These are phyloP conservation scores for Hirschioporus abietinus DNA, from an alignment of 768 basidiomycete genomes.

Conservation along the genomic window DNA sequence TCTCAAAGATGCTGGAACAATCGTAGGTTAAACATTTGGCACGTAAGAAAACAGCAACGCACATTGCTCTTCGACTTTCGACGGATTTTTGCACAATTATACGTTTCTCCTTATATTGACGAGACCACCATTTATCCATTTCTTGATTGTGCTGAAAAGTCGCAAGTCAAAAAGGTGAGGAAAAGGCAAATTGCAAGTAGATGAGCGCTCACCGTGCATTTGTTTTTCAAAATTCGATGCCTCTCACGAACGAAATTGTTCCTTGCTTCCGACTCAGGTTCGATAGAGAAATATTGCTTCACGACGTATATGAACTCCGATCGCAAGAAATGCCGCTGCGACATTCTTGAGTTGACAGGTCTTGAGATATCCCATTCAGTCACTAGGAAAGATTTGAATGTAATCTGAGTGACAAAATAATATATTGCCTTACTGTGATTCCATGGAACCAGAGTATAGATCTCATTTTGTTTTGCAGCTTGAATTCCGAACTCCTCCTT, in stretches of 20 bases:
- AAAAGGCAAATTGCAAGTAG: not conserved
- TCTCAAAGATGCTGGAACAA: not conserved
- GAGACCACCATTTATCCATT: not conserved
- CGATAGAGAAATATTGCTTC: not conserved
- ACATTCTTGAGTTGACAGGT: not conserved
- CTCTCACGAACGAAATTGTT: not conserved
- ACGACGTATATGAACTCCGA: not conserved
- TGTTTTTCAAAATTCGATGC: not conserved
- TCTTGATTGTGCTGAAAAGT: not conserved
- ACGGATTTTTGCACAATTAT: not conserved
- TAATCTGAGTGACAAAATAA: not conserved
- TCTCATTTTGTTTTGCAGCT: not conserved
- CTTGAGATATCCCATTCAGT: not conserved
- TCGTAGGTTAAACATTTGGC: not conserved
- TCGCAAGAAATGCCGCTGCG: not conserved
- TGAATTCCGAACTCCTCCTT: not conserved
- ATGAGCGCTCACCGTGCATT: not conserved
- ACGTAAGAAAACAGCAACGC: not conserved
- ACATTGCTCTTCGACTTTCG: not conserved
- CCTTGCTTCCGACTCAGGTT: not conserved
- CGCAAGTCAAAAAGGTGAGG: not conserved
- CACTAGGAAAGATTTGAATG: not conserved
- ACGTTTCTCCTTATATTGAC: not conserved
- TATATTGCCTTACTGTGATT: not conserved
- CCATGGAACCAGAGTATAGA: constrained; percentile 1